phyloP scores from a whole-genome alignment of 225 moss, liverwort and hornwort genomes.

The Antitrichia curtipendula region DNA sequence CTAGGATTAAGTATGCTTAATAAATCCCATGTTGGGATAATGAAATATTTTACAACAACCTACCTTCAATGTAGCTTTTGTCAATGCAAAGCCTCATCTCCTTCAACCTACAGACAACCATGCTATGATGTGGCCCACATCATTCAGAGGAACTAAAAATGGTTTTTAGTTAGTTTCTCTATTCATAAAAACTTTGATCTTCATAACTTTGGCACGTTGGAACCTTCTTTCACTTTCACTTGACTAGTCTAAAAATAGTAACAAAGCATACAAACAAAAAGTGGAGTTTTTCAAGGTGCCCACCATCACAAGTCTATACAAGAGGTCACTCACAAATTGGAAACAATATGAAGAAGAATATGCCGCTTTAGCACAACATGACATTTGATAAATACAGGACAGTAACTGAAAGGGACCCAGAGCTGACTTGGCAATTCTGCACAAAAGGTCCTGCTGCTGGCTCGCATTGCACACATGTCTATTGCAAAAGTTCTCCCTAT shows the following conservation, averaged over 20 bases:
- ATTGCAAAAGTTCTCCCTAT: neutral
- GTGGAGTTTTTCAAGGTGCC: too few relatives aligned
- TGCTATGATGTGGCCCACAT: too few relatives aligned
- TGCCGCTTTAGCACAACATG: neutral
- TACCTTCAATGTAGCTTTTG: neutral
- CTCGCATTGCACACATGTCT: neutral
- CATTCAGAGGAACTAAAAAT: neutral
- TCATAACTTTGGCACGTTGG: too few relatives aligned
- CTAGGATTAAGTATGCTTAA: too few relatives aligned
- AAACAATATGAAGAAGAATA: neutral
- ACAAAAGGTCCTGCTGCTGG: neutral
- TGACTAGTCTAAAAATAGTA: too few relatives aligned
- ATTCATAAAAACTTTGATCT: neutral
- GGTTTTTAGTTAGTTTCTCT: fast-evolving
- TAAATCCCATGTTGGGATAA: neutral
- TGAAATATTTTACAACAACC: neutral
- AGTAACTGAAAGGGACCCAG: neutral
- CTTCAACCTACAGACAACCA: neutral
- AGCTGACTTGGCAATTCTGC: neutral
- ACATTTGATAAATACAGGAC: neutral
- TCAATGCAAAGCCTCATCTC: neutral
- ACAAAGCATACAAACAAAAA: too few relatives aligned
- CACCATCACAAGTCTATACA: too few relatives aligned
- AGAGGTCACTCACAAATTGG: too few relatives aligned
- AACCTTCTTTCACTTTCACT: too few relatives aligned